Base-by-base conservation (phyloP, 2,329 filamentous ascomycete genomes). In the Gaeumannomyces tritici region DNA sequence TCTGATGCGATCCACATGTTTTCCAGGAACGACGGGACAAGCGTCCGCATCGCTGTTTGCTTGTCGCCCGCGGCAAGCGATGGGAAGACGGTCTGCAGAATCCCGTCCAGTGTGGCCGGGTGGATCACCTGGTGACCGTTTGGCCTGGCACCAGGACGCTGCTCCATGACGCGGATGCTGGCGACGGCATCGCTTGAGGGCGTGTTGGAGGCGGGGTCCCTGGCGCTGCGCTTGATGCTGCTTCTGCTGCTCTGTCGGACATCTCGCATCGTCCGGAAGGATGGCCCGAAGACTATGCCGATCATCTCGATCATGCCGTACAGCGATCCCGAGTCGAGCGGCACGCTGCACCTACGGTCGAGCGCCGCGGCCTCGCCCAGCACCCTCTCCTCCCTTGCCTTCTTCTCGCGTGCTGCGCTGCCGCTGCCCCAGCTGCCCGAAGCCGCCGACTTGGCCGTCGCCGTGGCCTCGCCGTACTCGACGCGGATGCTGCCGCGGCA, bases 41-140 rank as follows among this genome's bases (percentile, higher is more conserved):
- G 13, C 28, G 56, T 58, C 2, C 28, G 26, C 56, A 58, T 29
- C 0, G 21, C 15, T 18, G 26, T 27, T 1, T 27, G 26, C 7
- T 15, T 29, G n/a, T 58, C 27, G 28, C 56, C 56, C 4, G 26
- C 56, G 6, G 56, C 51, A 7, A 61, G 59, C 2, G 59, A 28
- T 7, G 54, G 47, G 47, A 61, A 61, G 28, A 54, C 57, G 13
- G 63, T 26, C 18, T 55, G 57, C 6, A 76, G 70, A 0, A 74
- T 59, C 21, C 69, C 66, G 58, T 76, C 74, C 2, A 76, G 63
- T 0, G 74, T 69, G 21, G 70, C 67, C 2, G 75, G 75, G 61
- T 76, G 75, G 2, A 76, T 70, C 7, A 75, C 55, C 64, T 73
- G 70, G 7, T 60, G 21, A 13, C 24, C 12, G 33, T 12, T 60